Percentiles rank a stretch among this genome's conserved stretches.
These are phyloP conservation scores for Solanum ahanhuiri DNA, from an alignment of 257 asterid genomes.

Conservation along the genomic window DNA sequence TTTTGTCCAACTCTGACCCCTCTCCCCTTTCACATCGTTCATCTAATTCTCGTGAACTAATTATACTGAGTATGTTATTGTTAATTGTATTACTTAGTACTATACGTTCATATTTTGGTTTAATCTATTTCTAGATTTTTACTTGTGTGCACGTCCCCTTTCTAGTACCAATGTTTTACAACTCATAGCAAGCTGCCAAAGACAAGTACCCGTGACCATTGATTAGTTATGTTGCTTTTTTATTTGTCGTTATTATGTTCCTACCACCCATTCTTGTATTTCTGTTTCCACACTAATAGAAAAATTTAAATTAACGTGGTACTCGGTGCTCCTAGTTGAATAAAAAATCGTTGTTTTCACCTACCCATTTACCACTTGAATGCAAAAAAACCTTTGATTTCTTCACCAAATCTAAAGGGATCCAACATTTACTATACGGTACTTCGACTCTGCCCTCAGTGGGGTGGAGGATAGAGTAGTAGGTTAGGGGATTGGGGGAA, in stretches of 20 bases:
- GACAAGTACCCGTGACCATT: not conserved
- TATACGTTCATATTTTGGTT: too few species aligned
- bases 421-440: too few species aligned
- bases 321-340: not conserved
- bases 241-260: not conserved
- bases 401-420: too few species aligned
- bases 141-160: not conserved
- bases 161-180: not conserved
- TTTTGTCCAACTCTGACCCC: not conserved
- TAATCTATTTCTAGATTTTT: not conserved
- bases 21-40: not conserved
- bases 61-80: not conserved
- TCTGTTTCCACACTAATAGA: not conserved
- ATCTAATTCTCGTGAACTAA: not conserved
- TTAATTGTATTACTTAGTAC: not conserved
- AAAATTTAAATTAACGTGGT: not conserved
- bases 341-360: not conserved
- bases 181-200: not conserved
- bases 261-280: not conserved
- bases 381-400: not conserved
- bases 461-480: not conserved
- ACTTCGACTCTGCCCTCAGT: rapidly evolving
- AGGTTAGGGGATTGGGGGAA: not conserved
- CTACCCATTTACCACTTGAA: not conserved
- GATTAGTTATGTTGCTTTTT: not conserved